These are phyloP conservation scores for Fagopyrum esculentum DNA, from an alignment of 148 eudicot species.

Conservation along the genomic window DNA sequence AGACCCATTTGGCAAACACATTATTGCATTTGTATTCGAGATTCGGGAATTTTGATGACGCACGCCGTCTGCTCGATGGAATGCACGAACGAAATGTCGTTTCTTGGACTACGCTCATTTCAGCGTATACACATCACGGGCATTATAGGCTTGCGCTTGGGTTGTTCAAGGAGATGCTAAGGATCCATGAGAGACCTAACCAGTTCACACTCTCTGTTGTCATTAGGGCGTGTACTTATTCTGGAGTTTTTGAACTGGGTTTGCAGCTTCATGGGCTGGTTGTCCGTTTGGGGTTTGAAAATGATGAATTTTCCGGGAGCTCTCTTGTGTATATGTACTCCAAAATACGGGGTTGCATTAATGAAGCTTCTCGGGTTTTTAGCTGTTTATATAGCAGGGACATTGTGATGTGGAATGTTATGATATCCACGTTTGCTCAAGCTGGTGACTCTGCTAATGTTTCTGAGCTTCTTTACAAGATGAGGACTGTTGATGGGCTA, in stretches of 20 bases:
- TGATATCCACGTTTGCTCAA: constrained; percentile 18
- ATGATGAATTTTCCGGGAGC: constrained; percentile 20
- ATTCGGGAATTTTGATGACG: constrained; percentile 11
- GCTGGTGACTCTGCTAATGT: constrained; percentile 11
- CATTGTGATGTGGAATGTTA: constrained; percentile 18
- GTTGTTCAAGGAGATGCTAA: constrained; percentile 16
- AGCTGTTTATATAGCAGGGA: constrained; percentile 16
- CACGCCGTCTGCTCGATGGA: constrained; percentile 18
- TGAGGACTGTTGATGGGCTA: constrained; percentile 17
- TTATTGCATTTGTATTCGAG: constrained; percentile 11
- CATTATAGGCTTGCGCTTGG: constrained; percentile 9
- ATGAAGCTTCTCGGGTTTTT: constrained; percentile 16
- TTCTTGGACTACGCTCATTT: constrained; percentile 18
- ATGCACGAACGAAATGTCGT: constrained; percentile 17
- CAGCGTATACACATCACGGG: constrained; percentile 16
- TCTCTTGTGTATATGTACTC: constrained; percentile 17
- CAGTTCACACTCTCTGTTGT: constrained; percentile 16
- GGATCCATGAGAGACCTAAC: constrained; percentile 16
- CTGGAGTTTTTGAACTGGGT: constrained; percentile 13
- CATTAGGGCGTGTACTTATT: constrained; percentile 15
- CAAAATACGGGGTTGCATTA: constrained; percentile 11
- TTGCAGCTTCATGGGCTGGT: constrained; percentile 17
- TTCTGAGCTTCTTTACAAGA: constrained; percentile 6
- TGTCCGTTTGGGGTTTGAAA: constrained; percentile 14
- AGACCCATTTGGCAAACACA: constrained; percentile 12